Evolutionary conservation across 2,329 filamentous ascomycete genomes (phyloP).

Genomic region (Cadophora sp.): DNA sequence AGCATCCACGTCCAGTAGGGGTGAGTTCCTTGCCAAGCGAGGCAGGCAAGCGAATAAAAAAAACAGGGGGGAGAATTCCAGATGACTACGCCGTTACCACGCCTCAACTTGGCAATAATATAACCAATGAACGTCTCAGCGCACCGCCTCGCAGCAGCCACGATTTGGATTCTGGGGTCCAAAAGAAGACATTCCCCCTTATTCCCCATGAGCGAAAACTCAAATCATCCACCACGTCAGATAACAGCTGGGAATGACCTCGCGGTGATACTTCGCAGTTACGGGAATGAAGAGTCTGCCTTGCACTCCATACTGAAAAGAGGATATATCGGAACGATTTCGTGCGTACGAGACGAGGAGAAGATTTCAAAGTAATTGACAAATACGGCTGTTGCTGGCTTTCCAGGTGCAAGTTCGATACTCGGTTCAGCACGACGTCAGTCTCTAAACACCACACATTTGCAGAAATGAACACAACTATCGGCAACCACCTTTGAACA

Average conservation of each 20-base stretch:
- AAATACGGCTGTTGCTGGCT: neutral
- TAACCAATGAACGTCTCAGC: neutral
- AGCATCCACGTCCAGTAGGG: neutral
- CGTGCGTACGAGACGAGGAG: neutral
- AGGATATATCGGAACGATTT: neutral
- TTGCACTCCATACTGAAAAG: neutral
- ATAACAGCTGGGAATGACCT: neutral
- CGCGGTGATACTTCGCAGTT: neutral
- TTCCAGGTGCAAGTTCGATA: neutral
- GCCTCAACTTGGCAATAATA: neutral
- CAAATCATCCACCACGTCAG: neutral
- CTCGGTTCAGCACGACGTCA: no score
- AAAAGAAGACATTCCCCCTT: neutral
- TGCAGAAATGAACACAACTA: no score
- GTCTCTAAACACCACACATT: no score
- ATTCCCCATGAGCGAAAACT: neutral
- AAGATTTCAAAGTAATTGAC: neutral
- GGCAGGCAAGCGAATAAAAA: neutral
- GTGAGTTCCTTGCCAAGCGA: neutral
- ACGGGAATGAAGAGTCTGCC: neutral
- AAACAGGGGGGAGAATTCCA: neutral
- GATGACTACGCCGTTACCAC: neutral
- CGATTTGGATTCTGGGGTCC: slow-evolving; percentile 4
- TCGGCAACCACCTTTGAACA: no score
- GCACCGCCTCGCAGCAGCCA: neutral